Conservation (phyloP, 192 early-diverging fungal genomes). For the Coemansia sp. region DNA sequence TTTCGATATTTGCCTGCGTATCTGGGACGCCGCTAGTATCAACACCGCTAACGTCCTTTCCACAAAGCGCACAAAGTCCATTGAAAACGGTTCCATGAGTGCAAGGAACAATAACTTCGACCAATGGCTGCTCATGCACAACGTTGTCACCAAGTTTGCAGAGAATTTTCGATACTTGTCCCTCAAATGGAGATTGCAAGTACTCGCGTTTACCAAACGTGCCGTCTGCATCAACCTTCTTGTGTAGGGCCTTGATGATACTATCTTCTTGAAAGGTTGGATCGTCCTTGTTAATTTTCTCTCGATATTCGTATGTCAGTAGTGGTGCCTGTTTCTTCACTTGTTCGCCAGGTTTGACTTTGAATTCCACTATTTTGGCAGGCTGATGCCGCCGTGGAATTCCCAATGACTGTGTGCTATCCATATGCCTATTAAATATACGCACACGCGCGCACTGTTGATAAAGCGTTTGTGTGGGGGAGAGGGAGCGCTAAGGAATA, state of each 20-base stretch:
- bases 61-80: slow-evolving; percentile 82
- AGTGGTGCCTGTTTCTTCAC: slow-evolving; percentile 39
- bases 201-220: slow-evolving; percentile 36
- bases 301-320: slow-evolving; percentile 41
- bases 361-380: slow-evolving; percentile 45
- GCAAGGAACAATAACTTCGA: slow-evolving; percentile 60
- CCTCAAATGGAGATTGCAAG: slow-evolving; percentile 43
- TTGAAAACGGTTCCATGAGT: slow-evolving; percentile 71
- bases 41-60: slow-evolving; percentile 59
- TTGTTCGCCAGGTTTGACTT: slow-evolving; percentile 14
- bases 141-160: slow-evolving; percentile 24
- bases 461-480: too few species aligned
- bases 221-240: slow-evolving; percentile 23
- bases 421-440: slow-evolving; percentile 21
- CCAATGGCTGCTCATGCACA: slow-evolving; percentile 12
- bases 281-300: slow-evolving; percentile 12
- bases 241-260: slow-evolving; percentile 30
- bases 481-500: too few species aligned
- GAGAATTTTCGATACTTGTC: slow-evolving; percentile 14
- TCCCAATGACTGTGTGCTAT: slow-evolving; percentile 24
- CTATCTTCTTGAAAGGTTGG: slow-evolving; percentile 7
- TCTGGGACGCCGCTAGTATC: slow-evolving; percentile 51
- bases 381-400: slow-evolving; percentile 45
- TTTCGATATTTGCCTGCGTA: slow-evolving; percentile 67
- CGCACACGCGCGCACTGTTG: too few species aligned